phyloP scores from a whole-genome alignment of 345 rosid genomes.

The Hevea brasiliensis region DNA sequence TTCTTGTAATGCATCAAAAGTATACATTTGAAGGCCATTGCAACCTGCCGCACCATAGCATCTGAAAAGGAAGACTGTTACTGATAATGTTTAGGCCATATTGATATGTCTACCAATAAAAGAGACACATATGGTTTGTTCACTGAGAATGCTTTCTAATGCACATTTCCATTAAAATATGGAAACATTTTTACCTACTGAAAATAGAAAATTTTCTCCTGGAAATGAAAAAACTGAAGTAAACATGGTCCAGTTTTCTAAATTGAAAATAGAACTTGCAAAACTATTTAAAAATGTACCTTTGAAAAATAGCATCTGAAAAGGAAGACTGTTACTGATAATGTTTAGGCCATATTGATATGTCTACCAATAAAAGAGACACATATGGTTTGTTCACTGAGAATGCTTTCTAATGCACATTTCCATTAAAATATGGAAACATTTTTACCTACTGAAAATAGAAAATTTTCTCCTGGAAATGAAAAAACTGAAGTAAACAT shows the following conservation, averaged over 20 bases:
- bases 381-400: background rate
- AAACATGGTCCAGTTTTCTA: background rate
- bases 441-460: background rate
- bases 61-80: slow-evolving; percentile 36
- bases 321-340: slow-evolving; percentile 1
- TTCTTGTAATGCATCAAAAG: slow-evolving; percentile 59
- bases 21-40: slow-evolving; percentile 56
- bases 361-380: background rate
- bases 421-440: background rate
- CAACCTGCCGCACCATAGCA: slow-evolving; percentile 54
- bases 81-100: background rate
- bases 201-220: background rate
- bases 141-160: no score
- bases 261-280: background rate
- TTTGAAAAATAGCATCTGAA: slow-evolving; percentile 33
- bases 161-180: background rate
- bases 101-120: background rate
- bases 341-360: background rate
- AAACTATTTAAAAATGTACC: no score
- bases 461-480: background rate
- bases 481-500: background rate
- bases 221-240: background rate
- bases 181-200: background rate
- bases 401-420: background rate
- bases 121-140: background rate